These are phyloP conservation scores for Rhodotorula sp. DNA, from an alignment of 1,284 basidiomycete genomes.

Conservation along the genomic window DNA sequence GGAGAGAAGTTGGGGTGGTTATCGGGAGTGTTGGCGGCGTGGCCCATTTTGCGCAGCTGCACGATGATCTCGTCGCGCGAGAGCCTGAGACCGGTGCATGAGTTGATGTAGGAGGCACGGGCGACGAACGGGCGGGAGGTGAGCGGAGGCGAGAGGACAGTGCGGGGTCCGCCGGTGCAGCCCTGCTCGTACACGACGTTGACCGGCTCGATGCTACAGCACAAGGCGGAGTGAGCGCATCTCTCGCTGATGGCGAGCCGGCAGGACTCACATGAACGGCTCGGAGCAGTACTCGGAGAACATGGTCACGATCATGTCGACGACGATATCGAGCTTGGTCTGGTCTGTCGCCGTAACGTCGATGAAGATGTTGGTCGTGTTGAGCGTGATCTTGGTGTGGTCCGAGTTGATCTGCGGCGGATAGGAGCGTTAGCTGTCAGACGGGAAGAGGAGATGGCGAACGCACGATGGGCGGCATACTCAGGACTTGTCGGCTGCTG, in stretches of 20 bases:
- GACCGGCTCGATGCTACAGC: slow-evolving; percentile 84
- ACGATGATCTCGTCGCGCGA: slow-evolving; percentile 61
- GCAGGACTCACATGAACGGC: slow-evolving; percentile 75
- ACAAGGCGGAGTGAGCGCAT: background rate
- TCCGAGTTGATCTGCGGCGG: slow-evolving; percentile 74
- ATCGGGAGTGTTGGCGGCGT: slow-evolving; percentile 35
- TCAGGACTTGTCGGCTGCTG: slow-evolving; percentile 76
- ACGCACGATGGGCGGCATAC: slow-evolving; percentile 83
- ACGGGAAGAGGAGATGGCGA: background rate
- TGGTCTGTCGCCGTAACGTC: slow-evolving; percentile 97
- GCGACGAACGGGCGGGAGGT: slow-evolving; percentile 70
- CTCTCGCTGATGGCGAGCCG: background rate
- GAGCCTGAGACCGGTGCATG: slow-evolving; percentile 83
- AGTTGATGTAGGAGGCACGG: slow-evolving; percentile 87
- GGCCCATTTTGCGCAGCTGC: slow-evolving; percentile 71
- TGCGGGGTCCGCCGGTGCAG: slow-evolving; percentile 64
- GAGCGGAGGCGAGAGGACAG: slow-evolving; percentile 77
- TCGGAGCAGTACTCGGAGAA: slow-evolving; percentile 94
- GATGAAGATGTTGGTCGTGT: slow-evolving; percentile 93
- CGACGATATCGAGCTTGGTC: slow-evolving; percentile 92
- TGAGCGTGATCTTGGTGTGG: slow-evolving; percentile 93
- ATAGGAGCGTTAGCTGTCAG: background rate
- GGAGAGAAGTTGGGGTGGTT: slow-evolving; percentile 55
- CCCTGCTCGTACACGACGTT: slow-evolving; percentile 61
- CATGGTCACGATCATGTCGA: slow-evolving; percentile 93